Conservation (phyloP, 2,329 filamentous ascomycete species). For the Trichoderma lentiforme region DNA sequence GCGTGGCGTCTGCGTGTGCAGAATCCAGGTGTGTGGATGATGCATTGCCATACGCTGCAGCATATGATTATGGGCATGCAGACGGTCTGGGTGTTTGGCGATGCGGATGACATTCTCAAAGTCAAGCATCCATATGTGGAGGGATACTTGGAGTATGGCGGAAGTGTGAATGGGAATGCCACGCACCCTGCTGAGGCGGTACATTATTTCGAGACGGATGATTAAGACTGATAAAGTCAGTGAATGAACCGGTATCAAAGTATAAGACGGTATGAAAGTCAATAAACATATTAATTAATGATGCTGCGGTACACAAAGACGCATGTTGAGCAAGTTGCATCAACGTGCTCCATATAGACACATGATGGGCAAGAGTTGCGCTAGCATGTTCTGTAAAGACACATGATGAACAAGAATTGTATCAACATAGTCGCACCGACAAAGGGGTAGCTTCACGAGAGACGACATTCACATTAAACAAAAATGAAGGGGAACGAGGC, state of each 20-base stretch:
- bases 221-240: not conserved
- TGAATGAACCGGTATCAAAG: not conserved
- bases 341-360: not conserved
- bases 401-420: not conserved
- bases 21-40: slow-evolving; percentile 53
- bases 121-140: slow-evolving; percentile 31
- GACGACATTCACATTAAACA: not conserved
- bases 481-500: not conserved
- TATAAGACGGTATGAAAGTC: not conserved
- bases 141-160: slow-evolving; percentile 44
- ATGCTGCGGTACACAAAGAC: not conserved
- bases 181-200: slow-evolving; percentile 17
- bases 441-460: not conserved
- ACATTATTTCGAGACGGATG: slow-evolving; percentile 14
- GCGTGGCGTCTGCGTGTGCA: slow-evolving; percentile 53
- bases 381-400: not conserved
- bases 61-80: slow-evolving; percentile 53
- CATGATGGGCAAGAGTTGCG: not conserved
- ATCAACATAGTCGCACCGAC: not conserved
- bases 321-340: not conserved
- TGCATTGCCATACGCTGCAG: slow-evolving; percentile 57
- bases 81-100: slow-evolving; percentile 28
- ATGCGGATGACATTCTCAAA: slow-evolving; percentile 22
- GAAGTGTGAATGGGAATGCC: slow-evolving; percentile 43
- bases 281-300: not conserved